Evolutionary conservation across 2,329 filamentous ascomycete genomes (phyloP), one percentile per base, ranked within the genome.

Genomic region (Hymenoscyphus repandus): DNA sequence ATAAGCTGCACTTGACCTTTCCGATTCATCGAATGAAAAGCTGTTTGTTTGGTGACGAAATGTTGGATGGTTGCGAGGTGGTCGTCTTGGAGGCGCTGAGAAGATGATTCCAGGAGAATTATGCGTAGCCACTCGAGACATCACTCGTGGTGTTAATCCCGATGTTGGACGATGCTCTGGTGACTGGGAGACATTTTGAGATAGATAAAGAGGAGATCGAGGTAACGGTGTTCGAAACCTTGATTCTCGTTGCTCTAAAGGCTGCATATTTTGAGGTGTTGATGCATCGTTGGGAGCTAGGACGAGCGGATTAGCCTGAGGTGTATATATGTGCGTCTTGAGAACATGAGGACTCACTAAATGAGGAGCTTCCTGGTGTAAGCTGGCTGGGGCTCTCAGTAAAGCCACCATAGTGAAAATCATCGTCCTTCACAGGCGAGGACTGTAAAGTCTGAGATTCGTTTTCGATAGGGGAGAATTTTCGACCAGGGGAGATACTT

Each of bases 11-110:
- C 62, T 65, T 13, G 63, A 58, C 52, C 59, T 57, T 48, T 66
- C 65, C 3, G 64, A 65, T 11, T 58, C 60, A 31, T 64, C 63
- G 30, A 62, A 64, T n/a, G 67, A 67, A 49, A 66, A 68, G 43
- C 62, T 68, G 31, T 67, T 63, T 12, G 63, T 66, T 48, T 68
- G 66, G 45, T 64, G 66, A 51, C 64, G 63, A 33, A 67, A 64
- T 11, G 41, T 55, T 12, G 58, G 64, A 13, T 54, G 55, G 30
- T 11, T 36, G 13, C 32, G 40, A 17, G 54, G 49, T 34, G 53
- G 56, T 44, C 62, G 55, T 43, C 65, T 52, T 30, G 64, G 54
- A 30, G 65, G 65, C n/a, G 60, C 57, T 11, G 64, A 46, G 40
- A 66, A 67, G 4, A 67, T 54, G 12, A 65, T 58, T 13, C 61